Base-by-base conservation (phyloP, 805 yeast genomes). In the Lipomyces chichibuensis region DNA sequence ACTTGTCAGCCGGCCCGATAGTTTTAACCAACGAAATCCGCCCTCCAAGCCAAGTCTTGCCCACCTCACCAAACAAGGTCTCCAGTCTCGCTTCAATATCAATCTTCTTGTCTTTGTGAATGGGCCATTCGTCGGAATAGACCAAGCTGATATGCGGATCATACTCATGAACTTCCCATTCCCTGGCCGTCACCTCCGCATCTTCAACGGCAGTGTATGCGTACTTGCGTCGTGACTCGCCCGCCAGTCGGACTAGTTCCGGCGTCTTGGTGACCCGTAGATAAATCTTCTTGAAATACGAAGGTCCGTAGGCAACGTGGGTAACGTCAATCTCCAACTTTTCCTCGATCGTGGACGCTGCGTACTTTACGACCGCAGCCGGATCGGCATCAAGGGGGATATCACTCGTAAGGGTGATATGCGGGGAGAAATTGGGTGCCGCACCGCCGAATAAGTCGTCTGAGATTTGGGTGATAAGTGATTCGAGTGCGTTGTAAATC, bases 121-220 rank as follows among this genome's bases (percentile, higher is more conserved):
- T 84, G 9, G 91, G 91, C 71, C 85, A 83, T 33, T 84, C 75
- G 66, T 86, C 83, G 9, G 92, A 86, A 76, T 90, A 90, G 4
- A 87, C 87, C 63, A 90, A 77, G 7, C 92, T 88, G 20, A 90
- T 79, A 75, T 90, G 96, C 0, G 96, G 96, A 62, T 84, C 85
- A 74, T 81, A 90, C 62, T 86, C 88, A 3, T 77, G 73, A 14
- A 67, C 68, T 3, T 84, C 83, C 93, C 94, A 89, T 13, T 8
- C 37, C 13, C 55, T 11, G n/a, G 55, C 55, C 37, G 56, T 54
- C 17, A 8, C 20, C 32, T 80, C 80, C 6, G 78, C 80, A 0
- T 91, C 76, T 4, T 78, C 73, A 43, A 70, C 76, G 55, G 13
- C 65, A 23, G 32, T n/a, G 20, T 66, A 57, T 8, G 78, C 81